Evolutionary conservation across 2,329 filamentous ascomycete species (phyloP).

Genomic region (Aspergillus candidus): DNA sequence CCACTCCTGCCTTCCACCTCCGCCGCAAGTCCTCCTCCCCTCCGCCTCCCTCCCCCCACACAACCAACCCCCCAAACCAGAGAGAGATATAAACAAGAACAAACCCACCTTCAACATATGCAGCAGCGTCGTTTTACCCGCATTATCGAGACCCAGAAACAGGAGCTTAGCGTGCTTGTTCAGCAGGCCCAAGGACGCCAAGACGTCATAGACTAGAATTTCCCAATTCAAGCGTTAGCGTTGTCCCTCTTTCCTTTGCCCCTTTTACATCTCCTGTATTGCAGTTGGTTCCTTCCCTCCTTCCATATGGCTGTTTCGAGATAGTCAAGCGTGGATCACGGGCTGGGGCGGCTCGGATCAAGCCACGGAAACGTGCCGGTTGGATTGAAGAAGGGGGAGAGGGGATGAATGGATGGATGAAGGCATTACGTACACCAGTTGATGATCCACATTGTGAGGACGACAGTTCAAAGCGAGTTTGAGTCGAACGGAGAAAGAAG

Average conservation of each 20-base stretch:
- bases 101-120: constrained; percentile 85
- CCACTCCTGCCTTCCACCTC: neutral
- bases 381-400: neutral
- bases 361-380: too few species aligned
- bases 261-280: too few species aligned
- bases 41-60: neutral
- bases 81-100: neutral
- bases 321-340: too few species aligned
- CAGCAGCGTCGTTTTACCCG: constrained; percentile 86
- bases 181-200: constrained; percentile 77
- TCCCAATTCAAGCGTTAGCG: constrained; percentile 11
- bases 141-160: constrained; percentile 89
- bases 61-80: neutral
- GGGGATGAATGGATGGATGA: constrained; percentile 3
- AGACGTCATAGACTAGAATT: constrained; percentile 72
- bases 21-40: neutral
- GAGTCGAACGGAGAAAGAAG: constrained; percentile 10
- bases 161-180: constrained; percentile 97
- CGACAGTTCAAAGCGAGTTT: constrained; percentile 4
- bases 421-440: constrained; percentile 71
- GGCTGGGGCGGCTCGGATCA: too few species aligned
- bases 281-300: too few species aligned
- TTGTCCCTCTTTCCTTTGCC: neutral
- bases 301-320: too few species aligned
- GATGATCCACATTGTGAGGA: constrained; percentile 72